These are phyloP conservation scores for Apophysomyces trapeziformis DNA, from an alignment of 371 early-diverging fungal genomes.

Conservation along the genomic window DNA sequence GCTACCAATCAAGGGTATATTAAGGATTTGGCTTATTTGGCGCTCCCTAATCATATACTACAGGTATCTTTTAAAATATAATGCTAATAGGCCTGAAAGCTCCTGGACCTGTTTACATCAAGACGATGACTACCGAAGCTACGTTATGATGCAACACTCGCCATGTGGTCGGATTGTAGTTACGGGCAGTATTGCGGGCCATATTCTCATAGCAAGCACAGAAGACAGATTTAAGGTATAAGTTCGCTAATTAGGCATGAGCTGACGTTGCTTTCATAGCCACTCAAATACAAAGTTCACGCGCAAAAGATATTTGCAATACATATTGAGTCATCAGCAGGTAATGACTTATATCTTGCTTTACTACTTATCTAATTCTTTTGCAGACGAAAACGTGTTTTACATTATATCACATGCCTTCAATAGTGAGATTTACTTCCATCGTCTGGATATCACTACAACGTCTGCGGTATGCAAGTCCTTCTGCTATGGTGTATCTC, in stretches of 20 bases:
- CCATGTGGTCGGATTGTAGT: conserved; percentile 59
- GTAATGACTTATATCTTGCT: conserved; percentile 15
- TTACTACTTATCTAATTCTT: not conserved
- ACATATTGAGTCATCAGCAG: conserved; percentile 42
- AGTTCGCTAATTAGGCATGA: not conserved
- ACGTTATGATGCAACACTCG: conserved; percentile 65
- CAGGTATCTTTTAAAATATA: conserved; percentile 50
- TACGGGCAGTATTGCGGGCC: conserved; percentile 63
- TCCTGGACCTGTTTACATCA: conserved; percentile 44
- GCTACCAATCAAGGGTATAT: conserved; percentile 47
- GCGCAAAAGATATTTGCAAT: conserved; percentile 56
- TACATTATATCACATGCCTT: conserved; percentile 51
- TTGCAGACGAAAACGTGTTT: conserved; percentile 38
- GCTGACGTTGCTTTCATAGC: conserved; percentile 23
- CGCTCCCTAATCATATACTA: not conserved
- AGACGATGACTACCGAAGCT: conserved; percentile 49
- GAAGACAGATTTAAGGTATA: conserved; percentile 48
- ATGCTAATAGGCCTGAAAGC: conserved; percentile 22
- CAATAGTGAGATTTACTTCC: conserved; percentile 45
- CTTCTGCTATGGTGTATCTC: not conserved
- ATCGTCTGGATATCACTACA: conserved; percentile 33
- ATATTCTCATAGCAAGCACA: conserved; percentile 58
- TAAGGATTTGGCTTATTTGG: not conserved
- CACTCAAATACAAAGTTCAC: conserved; percentile 48
- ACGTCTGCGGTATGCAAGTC: conserved; percentile 21